Conservation (phyloP, 2,329 filamentous ascomycete genomes). For the Exophiala sideris region DNA sequence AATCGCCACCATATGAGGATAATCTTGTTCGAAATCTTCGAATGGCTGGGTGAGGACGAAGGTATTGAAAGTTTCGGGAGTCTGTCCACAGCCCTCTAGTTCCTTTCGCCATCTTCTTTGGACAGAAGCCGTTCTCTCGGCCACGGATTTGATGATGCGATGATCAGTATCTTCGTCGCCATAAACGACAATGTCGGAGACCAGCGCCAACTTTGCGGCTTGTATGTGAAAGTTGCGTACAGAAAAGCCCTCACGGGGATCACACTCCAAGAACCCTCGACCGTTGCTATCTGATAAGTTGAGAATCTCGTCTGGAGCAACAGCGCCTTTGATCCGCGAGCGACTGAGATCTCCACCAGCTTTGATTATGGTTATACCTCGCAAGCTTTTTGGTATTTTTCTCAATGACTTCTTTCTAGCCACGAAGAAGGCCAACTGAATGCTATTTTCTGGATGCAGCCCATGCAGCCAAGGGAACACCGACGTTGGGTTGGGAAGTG, state of each 20-base stretch:
- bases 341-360: conserved; percentile 73
- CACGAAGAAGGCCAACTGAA: conserved; percentile 87
- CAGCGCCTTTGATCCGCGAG: conserved; percentile 79
- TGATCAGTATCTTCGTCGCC: conserved; percentile 65
- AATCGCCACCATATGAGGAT: conserved; percentile 70
- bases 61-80: conserved; percentile 71
- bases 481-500: conserved; percentile 75
- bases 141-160: conserved; percentile 63
- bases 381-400: conserved; percentile 70
- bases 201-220: conserved; percentile 76
- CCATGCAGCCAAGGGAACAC: conserved; percentile 98
- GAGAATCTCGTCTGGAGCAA: conserved; percentile 77
- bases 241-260: conserved; percentile 87
- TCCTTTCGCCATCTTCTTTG: conserved; percentile 71
- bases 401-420: conserved; percentile 69
- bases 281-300: conserved; percentile 46
- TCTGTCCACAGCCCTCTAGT: conserved; percentile 55
- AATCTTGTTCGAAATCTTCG: conserved; percentile 64
- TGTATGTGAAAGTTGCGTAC: conserved; percentile 98
- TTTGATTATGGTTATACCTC: conserved; percentile 82
- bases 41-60: conserved; percentile 66
- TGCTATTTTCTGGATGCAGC: conserved; percentile 79
- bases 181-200: conserved; percentile 92
- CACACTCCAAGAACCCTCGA: conserved; percentile 72
- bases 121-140: conserved; percentile 65